Base-by-base conservation (phyloP, 371 early-diverging fungal species). In the Mortierella sp. region DNA sequence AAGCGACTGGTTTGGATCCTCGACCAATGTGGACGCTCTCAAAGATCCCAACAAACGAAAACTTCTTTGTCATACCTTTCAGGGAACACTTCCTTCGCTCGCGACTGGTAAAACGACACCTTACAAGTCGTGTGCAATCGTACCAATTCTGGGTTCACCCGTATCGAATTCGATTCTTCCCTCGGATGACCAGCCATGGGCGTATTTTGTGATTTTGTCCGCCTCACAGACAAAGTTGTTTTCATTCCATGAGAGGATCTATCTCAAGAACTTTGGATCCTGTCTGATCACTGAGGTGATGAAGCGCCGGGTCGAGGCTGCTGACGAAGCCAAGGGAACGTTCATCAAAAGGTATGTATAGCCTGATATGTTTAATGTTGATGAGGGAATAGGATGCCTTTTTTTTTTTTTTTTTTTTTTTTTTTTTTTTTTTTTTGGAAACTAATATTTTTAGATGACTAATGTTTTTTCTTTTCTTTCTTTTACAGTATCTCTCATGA, bases 181-280 rank as follows among this genome's bases (percentile, higher is more conserved):
- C 25, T 47, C 53, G 3, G 70, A 75, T 12, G 57, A 43, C 23
- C 72, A 75, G 18, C 81, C 81, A 19, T 75, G 81, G 79, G 79
- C 79, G 16, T 77, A 77, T 52, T 72, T 82, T 53, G 71, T 83
- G 48, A 62, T 83, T 14, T 66, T 83, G 3, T 75, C 80, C 0
- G 60, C 82, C 12, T 75, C 83, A 1, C 70, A 62, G 28, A 75
- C 72, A 0, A 73, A 82, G 44, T 75, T 80, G 55, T 80, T 83
- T 37, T 75, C 75, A 11, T 71, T 75, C 23, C 82, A 83, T 55
- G 83, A 83, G 52, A 62, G 77, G 30, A 70, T 81, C 48, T 81
- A 80, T 52, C 70, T 82, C 45, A 74, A 80, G 37, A 82, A 83
- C 67, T 82, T 81, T 75, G 83, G 83, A 12, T 75, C 80, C 3